Conservation (phyloP, 1,284 basidiomycete genomes). For the Trametes sp. region DNA sequence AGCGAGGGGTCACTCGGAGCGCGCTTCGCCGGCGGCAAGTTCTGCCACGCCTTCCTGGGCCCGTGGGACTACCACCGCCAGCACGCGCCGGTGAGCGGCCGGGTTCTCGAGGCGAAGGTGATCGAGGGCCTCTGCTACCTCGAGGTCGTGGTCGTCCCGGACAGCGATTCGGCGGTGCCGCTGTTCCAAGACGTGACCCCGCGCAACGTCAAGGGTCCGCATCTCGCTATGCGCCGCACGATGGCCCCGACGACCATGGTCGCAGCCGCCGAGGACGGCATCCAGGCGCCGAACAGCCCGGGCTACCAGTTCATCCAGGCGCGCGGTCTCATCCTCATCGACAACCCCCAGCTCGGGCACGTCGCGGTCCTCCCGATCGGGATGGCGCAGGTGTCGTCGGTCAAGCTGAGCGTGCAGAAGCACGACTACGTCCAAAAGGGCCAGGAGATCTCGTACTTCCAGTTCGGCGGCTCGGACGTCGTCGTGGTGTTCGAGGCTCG, state of each 20-base stretch:
- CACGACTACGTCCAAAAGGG: slow-evolving; percentile 30
- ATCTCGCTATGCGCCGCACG: slow-evolving; percentile 21
- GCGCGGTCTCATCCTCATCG: slow-evolving; percentile 32
- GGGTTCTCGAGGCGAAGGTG: slow-evolving; percentile 30
- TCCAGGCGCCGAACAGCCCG: slow-evolving; percentile 31
- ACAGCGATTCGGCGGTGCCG: too few relatives aligned
- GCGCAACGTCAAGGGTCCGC: neutral
- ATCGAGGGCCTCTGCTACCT: slow-evolving; percentile 34
- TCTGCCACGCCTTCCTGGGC: slow-evolving; percentile 34
- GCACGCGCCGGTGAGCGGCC: slow-evolving; percentile 33
- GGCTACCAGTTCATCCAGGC: slow-evolving; percentile 40
- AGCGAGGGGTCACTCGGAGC: slow-evolving; percentile 7
- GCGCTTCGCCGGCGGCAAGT: slow-evolving; percentile 29
- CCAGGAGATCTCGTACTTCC: slow-evolving; percentile 32
- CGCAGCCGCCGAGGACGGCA: neutral
- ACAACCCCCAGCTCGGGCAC: slow-evolving; percentile 27
- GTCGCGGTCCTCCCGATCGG: slow-evolving; percentile 37
- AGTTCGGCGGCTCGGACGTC: slow-evolving; percentile 35
- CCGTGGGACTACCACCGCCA: slow-evolving; percentile 35
- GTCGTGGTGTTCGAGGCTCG: slow-evolving; percentile 34
- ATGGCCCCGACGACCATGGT: neutral
- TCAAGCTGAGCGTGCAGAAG: slow-evolving; percentile 28
- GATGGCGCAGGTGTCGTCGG: slow-evolving; percentile 37
- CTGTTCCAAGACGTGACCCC: neutral
- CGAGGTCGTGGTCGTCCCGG: slow-evolving; percentile 7